phyloP scores from a whole-genome alignment of 768 basidiomycete genomes.

The Boletus reticulatus region DNA sequence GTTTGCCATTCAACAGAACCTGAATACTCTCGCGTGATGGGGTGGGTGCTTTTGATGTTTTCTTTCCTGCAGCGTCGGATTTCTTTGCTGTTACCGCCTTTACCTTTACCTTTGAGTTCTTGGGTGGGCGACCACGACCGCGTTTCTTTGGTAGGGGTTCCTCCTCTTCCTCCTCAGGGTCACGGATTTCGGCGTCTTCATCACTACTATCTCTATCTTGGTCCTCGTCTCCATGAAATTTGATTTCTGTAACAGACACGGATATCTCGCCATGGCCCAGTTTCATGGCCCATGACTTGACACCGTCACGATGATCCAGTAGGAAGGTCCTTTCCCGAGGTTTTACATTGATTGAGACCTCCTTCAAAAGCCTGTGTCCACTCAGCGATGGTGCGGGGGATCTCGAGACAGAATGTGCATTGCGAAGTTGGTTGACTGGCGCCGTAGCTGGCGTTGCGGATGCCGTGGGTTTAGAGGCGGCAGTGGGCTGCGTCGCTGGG shows the following conservation, averaged over 20 bases:
- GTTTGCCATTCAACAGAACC: constrained; percentile 59
- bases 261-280: constrained; percentile 56
- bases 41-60: constrained; percentile 40
- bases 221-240: constrained; percentile 56
- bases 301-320: constrained; percentile 68
- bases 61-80: constrained; percentile 38
- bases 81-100: constrained; percentile 34
- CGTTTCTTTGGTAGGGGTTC: constrained; percentile 40
- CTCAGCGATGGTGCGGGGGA: constrained; percentile 30
- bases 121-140: constrained; percentile 36
- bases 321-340: constrained; percentile 57
- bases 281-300: constrained; percentile 69
- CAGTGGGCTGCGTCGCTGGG: constrained; percentile 24
- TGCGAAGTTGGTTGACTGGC: constrained; percentile 17
- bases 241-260: constrained; percentile 52
- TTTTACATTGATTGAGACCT: constrained; percentile 51
- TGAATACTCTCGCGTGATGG: constrained; percentile 49
- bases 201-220: constrained; percentile 58
- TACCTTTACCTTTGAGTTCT: constrained; percentile 32
- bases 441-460: constrained; percentile 4
- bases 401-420: constrained; percentile 31
- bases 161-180: constrained; percentile 44
- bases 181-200: constrained; percentile 46
- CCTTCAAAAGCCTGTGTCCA: constrained; percentile 47
- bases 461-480: constrained; percentile 17